Base-by-base conservation (phyloP, 1,284 basidiomycete genomes). In the Ganoderma leucocontextum region DNA sequence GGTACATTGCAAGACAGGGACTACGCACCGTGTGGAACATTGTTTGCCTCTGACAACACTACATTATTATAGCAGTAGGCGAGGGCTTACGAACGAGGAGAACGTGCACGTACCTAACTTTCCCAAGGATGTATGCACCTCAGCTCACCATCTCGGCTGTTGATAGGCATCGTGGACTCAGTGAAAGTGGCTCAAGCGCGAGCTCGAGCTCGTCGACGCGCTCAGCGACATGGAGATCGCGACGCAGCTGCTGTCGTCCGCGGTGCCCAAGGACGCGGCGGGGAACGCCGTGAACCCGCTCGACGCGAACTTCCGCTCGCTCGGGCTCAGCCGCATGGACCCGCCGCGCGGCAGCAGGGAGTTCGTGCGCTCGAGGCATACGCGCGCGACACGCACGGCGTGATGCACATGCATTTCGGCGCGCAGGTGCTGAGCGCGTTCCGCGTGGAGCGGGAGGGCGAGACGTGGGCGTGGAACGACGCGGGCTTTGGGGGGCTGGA, bases 151-250 rank as follows among this genome's bases (percentile, higher is more conserved):
- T n/a, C n/a, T n/a, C n/a, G n/a, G n/a, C n/a, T n/a, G n/a, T n/a
- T n/a, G n/a, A n/a, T n/a, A n/a, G n/a, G n/a, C n/a, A n/a, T n/a
- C n/a, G n/a, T n/a, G n/a, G n/a, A n/a, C n/a, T n/a, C n/a, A n/a
- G n/a, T n/a, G n/a, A n/a, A n/a, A n/a, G n/a, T n/a, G n/a, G 25
- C 78, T 91, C 65, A 87, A 89, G 74, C 82, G 74, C 82, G 89
- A 91, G 81, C 82, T 91, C 29, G 88, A 90, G 29, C 84, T 91
- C 19, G 87, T 91, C 22, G 89, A 91, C 70, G 87, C 88, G 7
- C 84, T 91, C 25, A 87, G 87, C 44, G 88, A 90, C 75, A 89
- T 90, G 86, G 87, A 90, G 82, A 80, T 90, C 64, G 86, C 89
- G 17, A 85, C 86, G 42, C 87, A 88, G 74, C 83, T 91, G 61